A percentile compares a stretch with the other conserved stretches of the same genome.
Evolutionary conservation across 495 filamentous ascomycete species (phyloP).

Genomic region (Tuber brumale): DNA sequence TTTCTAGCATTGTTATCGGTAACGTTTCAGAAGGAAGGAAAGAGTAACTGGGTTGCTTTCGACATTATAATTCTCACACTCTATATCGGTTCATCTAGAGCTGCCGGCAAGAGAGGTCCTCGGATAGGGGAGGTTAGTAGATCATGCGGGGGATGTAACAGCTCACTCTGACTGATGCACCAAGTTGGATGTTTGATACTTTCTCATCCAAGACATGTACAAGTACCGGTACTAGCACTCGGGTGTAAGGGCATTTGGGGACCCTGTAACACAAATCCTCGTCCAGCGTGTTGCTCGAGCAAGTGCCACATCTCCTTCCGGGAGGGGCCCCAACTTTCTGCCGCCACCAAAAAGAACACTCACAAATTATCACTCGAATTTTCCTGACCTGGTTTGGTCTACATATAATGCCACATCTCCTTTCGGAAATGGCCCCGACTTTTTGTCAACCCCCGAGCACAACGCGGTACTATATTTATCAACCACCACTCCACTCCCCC

Average conservation of each 20-base stretch:
- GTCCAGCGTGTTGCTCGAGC: too few species aligned
- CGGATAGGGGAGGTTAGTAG: background rate
- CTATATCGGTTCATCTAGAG: background rate
- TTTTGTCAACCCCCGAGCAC: too few species aligned
- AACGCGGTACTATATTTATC: slow-evolving; percentile 25
- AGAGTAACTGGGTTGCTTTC: background rate
- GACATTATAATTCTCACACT: background rate
- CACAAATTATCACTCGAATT: too few species aligned
- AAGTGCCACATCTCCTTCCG: too few species aligned
- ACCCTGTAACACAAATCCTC: too few species aligned
- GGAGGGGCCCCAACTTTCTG: too few species aligned
- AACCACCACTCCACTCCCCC: slow-evolving; percentile 3
- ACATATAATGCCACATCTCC: too few species aligned
- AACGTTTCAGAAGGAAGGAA: background rate
- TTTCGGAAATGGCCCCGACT: too few species aligned
- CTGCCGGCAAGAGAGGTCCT: background rate
- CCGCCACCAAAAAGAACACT: too few species aligned
- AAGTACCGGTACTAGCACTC: too few species aligned
- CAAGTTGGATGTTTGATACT: background rate
- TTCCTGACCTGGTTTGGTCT: too few species aligned
- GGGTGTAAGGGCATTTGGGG: too few species aligned
- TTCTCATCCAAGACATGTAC: slow-evolving; percentile 1
- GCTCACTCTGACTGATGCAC: background rate
- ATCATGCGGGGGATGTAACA: background rate
- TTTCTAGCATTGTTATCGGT: background rate